A percentile compares a stretch with the other conserved stretches of the same genome.
Conservation (phyloP, 345 rosid species). For the Gossypium turneri region DNA sequence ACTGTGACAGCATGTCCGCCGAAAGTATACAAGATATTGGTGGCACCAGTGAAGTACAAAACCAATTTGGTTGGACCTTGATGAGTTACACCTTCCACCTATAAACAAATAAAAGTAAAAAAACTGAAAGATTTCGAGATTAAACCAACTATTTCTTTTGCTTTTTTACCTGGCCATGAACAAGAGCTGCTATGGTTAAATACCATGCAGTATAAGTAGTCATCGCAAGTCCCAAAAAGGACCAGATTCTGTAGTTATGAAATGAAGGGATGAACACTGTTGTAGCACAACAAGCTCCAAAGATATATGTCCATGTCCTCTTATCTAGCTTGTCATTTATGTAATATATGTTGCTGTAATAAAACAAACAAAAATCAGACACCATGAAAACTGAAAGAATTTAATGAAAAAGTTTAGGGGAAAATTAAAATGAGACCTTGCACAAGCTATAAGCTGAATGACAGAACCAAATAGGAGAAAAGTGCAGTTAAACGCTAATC, state of each 20-base stretch:
- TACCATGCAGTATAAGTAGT: constrained; percentile 93
- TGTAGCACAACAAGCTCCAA: constrained; percentile 87
- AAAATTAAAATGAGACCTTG: constrained; percentile 39
- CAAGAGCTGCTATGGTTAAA: constrained; percentile 54
- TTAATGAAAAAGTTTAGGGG: not conserved
- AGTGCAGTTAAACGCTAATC: constrained; percentile 78
- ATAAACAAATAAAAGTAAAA: constrained; percentile 6
- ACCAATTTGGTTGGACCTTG: constrained; percentile 57
- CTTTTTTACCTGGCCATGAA: constrained; percentile 58
- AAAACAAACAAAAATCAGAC: not conserved
- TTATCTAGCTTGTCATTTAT: constrained; percentile 71
- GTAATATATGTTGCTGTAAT: constrained; percentile 71
- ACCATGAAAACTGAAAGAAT: constrained; percentile 8
- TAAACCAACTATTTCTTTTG: not conserved
- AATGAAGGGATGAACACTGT: constrained; percentile 79
- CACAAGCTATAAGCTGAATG: constrained; percentile 82
- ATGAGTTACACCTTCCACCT: constrained; percentile 63
- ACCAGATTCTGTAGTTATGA: constrained; percentile 83
- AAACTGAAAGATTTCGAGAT: not conserved
- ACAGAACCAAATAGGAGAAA: constrained; percentile 87
- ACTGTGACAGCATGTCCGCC: constrained; percentile 92
- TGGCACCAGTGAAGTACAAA: constrained; percentile 83
- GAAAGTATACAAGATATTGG: constrained; percentile 80
- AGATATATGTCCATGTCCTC: constrained; percentile 90
- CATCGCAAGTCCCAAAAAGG: constrained; percentile 82